Base-by-base conservation (phyloP, 257 asterid genomes). In the Capsicum rhomboideum region DNA sequence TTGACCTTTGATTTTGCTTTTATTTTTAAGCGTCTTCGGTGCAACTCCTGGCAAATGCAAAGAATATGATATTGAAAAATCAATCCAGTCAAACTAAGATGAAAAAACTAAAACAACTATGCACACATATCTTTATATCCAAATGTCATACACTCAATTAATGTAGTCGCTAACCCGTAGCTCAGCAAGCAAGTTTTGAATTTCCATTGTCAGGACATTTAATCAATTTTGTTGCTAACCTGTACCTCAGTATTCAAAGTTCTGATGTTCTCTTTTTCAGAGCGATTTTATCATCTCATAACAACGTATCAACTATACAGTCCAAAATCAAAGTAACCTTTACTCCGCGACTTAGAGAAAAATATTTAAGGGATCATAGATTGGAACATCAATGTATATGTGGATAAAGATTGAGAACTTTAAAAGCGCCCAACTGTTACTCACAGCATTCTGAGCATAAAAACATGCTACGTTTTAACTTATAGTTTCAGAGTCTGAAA, bases 21-120 rank as follows among this genome's bases (percentile, higher is more conserved):
- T 80, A 94, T 89, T 81, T 91, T 94, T 61, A 95, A 90, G 26
- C 98, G 97, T 86, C 97, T 91, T 87, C 59, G 83, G 71, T 91
- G 99, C 90, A 95, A 83, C 90, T 95, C 99, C 99, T 95, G 68
- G 53, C 55, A 50, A 85, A 82, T 44, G 42, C 40, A 74, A 67
- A 49, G 56, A 52, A 71, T 26, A 23, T 49, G 63, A 82, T 75
- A 68, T 18, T 10, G 44, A n/a, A 72, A 28, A 10, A 26, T 29
- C 67, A 46, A 40, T 12, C 37, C 42, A 18, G 0, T 23, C 42
- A 26, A n/a, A 13, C 20, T 61, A 56, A 46, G 78, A 83, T 18
- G 49, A 28, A 77, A 49, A 29, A 54, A 2, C 61, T n/a, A 20
- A 20, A 14, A 14, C 23, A 66, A 26, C 74, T 40, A n/a, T 12